phyloP scores from a whole-genome alignment of 306 rosid genomes.

The Comarum palustre region DNA sequence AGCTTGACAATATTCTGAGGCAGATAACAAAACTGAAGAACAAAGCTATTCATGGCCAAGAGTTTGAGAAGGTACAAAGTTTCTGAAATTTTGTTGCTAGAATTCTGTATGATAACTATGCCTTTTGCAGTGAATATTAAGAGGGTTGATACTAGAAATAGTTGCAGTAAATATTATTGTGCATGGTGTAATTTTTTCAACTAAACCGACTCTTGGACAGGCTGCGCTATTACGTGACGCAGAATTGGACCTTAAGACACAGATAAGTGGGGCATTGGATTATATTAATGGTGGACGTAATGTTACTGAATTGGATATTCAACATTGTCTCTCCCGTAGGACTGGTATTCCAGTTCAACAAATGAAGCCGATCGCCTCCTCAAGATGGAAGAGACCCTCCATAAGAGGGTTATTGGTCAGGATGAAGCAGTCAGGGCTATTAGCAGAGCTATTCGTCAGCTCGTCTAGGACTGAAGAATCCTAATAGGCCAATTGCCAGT shows the following conservation, averaged over 20 bases:
- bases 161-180: background rate
- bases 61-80: constrained; percentile 69
- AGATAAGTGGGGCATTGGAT: constrained; percentile 59
- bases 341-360: constrained; percentile 87
- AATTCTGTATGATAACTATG: no score
- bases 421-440: constrained; percentile 92
- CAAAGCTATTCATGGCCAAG: constrained; percentile 79
- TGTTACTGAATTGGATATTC: constrained; percentile 86
- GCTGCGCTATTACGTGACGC: constrained; percentile 83
- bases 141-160: no score
- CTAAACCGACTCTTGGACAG: constrained; percentile 36
- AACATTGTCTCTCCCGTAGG: constrained; percentile 75
- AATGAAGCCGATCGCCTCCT: constrained; percentile 93
- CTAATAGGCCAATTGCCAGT: constrained; percentile 89
- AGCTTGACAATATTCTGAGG: constrained; percentile 77
- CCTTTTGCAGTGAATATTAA: background rate
- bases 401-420: constrained; percentile 79
- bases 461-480: constrained; percentile 85
- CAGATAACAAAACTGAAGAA: constrained; percentile 82
- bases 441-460: constrained; percentile 87
- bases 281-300: constrained; percentile 47
- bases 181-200: background rate
- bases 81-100: background rate
- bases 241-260: constrained; percentile 50
- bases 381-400: constrained; percentile 94